A percentile compares a stretch with the other conserved stretches of the same genome.
Conservation (phyloP, 805 yeast genomes). For the Candida peoriensis region DNA sequence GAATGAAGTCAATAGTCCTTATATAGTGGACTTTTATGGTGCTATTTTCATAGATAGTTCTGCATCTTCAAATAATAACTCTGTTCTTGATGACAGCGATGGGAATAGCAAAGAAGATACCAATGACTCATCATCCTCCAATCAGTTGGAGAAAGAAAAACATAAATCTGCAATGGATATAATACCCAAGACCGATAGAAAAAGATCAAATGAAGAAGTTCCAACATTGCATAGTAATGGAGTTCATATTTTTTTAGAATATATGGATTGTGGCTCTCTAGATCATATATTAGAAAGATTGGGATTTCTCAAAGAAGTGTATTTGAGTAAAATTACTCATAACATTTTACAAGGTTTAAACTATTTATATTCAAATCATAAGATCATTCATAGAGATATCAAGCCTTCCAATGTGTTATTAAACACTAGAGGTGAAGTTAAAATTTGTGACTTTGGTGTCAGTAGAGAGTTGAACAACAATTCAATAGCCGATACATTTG, state of each 20-base stretch:
- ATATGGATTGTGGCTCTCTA: slow-evolving; percentile 89
- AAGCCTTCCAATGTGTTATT: slow-evolving; percentile 92
- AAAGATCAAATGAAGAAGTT: slow-evolving; percentile 14
- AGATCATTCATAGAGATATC: slow-evolving; percentile 92
- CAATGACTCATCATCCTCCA: slow-evolving; percentile 1
- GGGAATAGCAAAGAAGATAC: slow-evolving; percentile 4
- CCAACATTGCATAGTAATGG: slow-evolving; percentile 39
- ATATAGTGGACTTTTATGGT: slow-evolving; percentile 86
- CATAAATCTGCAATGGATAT: slow-evolving; percentile 1
- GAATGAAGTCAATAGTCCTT: slow-evolving; percentile 82
- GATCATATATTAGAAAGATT: slow-evolving; percentile 64
- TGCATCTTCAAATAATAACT: no score
- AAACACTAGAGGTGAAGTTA: slow-evolving; percentile 81
- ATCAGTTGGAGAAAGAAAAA: slow-evolving; percentile 1
- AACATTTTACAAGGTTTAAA: slow-evolving; percentile 77
- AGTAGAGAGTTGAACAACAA: slow-evolving; percentile 79
- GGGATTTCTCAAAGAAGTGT: slow-evolving; percentile 63
- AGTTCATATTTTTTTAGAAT: slow-evolving; percentile 91
- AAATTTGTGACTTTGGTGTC: slow-evolving; percentile 96
- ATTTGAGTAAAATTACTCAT: slow-evolving; percentile 67
- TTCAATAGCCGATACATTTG: slow-evolving; percentile 95
- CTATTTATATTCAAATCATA: slow-evolving; percentile 76
- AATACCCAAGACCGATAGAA: slow-evolving; percentile 1
- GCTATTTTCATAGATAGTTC: slow-evolving; percentile 60
- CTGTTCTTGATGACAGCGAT: no score